These are phyloP conservation scores for Hysterium pulicare DNA, from an alignment of 2,329 filamentous ascomycete species.

Conservation along the genomic window DNA sequence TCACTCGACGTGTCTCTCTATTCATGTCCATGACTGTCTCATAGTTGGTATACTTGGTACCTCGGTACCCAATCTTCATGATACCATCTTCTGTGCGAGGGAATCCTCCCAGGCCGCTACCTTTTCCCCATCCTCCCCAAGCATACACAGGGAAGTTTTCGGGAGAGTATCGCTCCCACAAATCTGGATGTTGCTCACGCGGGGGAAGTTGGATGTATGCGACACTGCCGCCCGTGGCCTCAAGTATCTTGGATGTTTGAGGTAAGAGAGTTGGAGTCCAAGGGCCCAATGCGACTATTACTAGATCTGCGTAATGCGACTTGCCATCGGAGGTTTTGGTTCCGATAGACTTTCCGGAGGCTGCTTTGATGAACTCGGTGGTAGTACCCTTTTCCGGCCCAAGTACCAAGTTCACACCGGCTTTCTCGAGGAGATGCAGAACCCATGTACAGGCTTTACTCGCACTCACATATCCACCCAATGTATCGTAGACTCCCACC, in stretches of 20 bases:
- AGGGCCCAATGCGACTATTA: constrained; percentile 43
- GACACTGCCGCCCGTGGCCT: constrained; percentile 49
- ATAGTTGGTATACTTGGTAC: constrained; percentile 48
- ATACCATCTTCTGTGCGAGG: constrained; percentile 42
- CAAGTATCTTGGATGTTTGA: constrained; percentile 40
- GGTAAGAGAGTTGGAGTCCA: constrained; percentile 46
- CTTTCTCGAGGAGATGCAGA: constrained; percentile 39
- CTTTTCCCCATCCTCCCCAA: constrained; percentile 29
- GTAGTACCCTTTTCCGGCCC: constrained; percentile 30
- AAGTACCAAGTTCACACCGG: constrained; percentile 45
- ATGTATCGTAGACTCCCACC: constrained; percentile 45
- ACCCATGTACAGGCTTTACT: constrained; percentile 48
- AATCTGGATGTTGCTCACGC: constrained; percentile 18
- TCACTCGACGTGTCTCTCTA: too few species aligned
- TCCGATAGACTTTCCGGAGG: constrained; percentile 29
- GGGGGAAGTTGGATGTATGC: constrained; percentile 45
- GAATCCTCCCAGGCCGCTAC: constrained; percentile 46
- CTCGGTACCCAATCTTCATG: constrained; percentile 52
- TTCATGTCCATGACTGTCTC: too few species aligned
- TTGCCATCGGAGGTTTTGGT: constrained; percentile 40
- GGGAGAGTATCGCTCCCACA: constrained; percentile 42
- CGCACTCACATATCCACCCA: constrained; percentile 45
- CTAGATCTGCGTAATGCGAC: constrained; percentile 30
- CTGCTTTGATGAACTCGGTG: constrained; percentile 18
- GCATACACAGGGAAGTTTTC: constrained; percentile 47